phyloP scores from a whole-genome alignment of 129 eudicot genomes.

The Apium graveolens region DNA sequence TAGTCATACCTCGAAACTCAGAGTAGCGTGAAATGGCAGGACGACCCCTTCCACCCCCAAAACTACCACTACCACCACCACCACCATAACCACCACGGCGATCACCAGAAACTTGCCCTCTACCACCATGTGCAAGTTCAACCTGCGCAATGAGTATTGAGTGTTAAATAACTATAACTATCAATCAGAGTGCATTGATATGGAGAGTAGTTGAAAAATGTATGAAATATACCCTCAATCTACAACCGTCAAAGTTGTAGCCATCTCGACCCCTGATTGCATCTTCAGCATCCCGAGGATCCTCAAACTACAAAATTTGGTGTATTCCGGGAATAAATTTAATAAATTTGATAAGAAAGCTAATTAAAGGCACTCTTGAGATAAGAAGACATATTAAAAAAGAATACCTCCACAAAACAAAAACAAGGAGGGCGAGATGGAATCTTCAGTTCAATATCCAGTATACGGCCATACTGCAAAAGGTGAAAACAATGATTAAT shows the following conservation, averaged over 20 bases:
- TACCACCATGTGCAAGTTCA: slow-evolving; percentile 97
- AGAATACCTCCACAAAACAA: slow-evolving; percentile 82
- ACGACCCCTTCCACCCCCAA: slow-evolving; percentile 49
- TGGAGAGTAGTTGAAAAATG: background rate
- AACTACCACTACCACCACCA: slow-evolving; percentile 24
- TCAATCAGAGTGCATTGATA: background rate
- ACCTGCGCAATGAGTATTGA: slow-evolving; percentile 37
- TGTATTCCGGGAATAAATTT: background rate
- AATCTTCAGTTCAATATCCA: slow-evolving; percentile 90
- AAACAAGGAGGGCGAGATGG: slow-evolving; percentile 98
- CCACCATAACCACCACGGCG: slow-evolving; percentile 63
- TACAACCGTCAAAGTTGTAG: slow-evolving; percentile 94
- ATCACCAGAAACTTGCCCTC: slow-evolving; percentile 66
- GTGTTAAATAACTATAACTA: background rate
- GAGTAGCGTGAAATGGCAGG: slow-evolving; percentile 78
- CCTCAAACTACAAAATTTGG: slow-evolving; percentile 60
- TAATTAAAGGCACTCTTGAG: background rate
- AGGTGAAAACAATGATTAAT: background rate
- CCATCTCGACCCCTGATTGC: slow-evolving; percentile 99
- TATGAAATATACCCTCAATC: slow-evolving; percentile 59
- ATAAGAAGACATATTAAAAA: background rate
- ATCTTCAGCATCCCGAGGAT: slow-evolving; percentile 93
- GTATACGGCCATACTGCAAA: slow-evolving; percentile 86
- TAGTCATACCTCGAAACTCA: slow-evolving; percentile 65
- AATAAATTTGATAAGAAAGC: background rate